Evolutionary conservation across 2,329 filamentous ascomycete genomes (phyloP).

Genomic region (Colletotrichum falcatum): DNA sequence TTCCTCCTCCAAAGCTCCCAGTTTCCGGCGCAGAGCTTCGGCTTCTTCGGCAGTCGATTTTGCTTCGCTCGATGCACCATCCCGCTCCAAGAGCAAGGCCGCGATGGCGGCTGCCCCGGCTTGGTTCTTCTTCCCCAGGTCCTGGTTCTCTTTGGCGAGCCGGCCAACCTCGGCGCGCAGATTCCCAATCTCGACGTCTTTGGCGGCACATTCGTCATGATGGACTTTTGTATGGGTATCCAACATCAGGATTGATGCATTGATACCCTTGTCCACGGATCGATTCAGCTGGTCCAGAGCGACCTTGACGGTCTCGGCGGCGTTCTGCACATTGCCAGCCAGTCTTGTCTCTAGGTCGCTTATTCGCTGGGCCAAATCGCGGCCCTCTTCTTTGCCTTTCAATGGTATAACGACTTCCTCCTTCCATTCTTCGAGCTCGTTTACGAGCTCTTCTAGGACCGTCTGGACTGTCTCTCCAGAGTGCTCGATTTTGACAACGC

Average conservation of each 20-base stretch:
- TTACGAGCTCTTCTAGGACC: background rate
- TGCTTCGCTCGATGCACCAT: background rate
- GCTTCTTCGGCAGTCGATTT: background rate
- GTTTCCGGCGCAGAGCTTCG: background rate
- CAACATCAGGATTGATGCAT: background rate
- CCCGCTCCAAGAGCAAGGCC: background rate
- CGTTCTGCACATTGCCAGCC: background rate
- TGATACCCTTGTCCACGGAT: background rate
- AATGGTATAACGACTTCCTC: background rate
- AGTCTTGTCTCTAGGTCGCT: background rate
- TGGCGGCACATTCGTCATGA: background rate
- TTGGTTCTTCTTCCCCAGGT: background rate
- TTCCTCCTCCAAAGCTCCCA: background rate
- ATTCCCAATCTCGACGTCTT: background rate
- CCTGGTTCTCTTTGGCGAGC: background rate
- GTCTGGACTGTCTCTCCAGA: background rate
- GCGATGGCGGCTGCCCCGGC: background rate
- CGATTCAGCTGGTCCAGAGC: background rate
- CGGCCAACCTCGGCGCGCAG: background rate
- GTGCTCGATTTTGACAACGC: fast-evolving
- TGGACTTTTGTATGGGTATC: background rate
- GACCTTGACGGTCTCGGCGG: background rate
- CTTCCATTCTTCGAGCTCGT: background rate
- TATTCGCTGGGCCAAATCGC: background rate
- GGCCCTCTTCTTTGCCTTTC: background rate